Evolutionary conservation across 2,329 filamentous ascomycete species (phyloP).

Genomic region (Penicillium sp.): DNA sequence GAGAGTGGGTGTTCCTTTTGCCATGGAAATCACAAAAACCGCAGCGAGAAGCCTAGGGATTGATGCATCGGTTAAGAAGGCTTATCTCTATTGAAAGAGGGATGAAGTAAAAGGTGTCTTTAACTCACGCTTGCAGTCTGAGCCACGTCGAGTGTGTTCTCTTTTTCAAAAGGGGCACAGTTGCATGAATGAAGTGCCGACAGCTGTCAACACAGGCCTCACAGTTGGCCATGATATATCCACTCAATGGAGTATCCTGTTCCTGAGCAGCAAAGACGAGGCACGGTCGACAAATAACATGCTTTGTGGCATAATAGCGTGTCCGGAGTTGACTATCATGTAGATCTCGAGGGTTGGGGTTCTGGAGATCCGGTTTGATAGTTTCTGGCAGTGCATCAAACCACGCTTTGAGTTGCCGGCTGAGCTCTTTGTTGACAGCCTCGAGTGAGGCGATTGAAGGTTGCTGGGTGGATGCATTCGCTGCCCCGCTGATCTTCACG

Average conservation of each 20-base stretch:
- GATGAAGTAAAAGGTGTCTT: accelerated
- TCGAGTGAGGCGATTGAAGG: constrained; percentile 12
- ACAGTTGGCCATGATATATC: constrained; percentile 13
- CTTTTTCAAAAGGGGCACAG: constrained; percentile 8
- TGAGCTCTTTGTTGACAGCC: constrained; percentile 14
- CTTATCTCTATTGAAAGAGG: not conserved
- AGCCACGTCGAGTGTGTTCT: constrained; percentile 17
- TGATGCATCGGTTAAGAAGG: not conserved
- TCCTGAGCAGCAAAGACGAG: constrained; percentile 14
- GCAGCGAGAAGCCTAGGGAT: constrained; percentile 12
- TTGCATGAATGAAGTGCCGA: constrained; percentile 14
- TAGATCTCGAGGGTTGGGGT: constrained; percentile 3
- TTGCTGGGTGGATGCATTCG: not conserved
- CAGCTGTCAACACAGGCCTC: constrained; percentile 16
- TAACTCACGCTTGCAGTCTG: constrained; percentile 15
- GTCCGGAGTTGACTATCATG: constrained; percentile 16
- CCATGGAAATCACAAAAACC: constrained; percentile 17
- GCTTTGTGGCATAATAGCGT: constrained; percentile 16
- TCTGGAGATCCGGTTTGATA: constrained; percentile 15
- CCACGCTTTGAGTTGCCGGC: constrained; percentile 16
- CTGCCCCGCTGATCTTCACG: not conserved
- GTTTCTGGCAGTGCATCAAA: constrained; percentile 12
- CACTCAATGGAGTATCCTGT: constrained; percentile 3
- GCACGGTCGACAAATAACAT: constrained; percentile 19
- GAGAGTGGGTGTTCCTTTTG: constrained; percentile 15